Base-by-base conservation (phyloP, 345 rosid genomes). In the Psidium guajava region DNA sequence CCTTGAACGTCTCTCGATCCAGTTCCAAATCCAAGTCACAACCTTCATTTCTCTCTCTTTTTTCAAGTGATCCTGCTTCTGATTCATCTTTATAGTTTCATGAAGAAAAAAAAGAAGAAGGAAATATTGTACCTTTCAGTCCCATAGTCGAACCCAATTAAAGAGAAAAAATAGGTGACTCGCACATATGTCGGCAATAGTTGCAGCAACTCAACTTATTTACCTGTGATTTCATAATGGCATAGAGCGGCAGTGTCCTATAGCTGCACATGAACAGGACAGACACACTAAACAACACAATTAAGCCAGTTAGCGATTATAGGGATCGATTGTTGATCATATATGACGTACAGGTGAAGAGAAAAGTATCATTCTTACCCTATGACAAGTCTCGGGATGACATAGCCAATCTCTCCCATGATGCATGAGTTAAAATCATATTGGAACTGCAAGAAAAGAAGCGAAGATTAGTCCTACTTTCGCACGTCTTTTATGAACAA, bases 181-280 rank as follows among this genome's bases (percentile, higher is more conserved):
- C 61, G 11, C 36, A 10, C 24, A 32, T 64, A 15, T 32, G 24
- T 32, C 77, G 0, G 0, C 36, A 18, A 64, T 32, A 64, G 77
- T 15, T 0, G 24, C 36, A 0, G 74, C 28, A 61, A 61, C 44
- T 61, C 74, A 61, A 61, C 42, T 61, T 61, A 61, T 28, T 59
- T 77, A 96, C 99, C 93, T 94, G 98, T 32, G 96, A 28, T 61
- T 61, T 94, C 55, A 96, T 97, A 22, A 95, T 91, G 18, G 95
- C 98, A 40, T 96, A 96, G 24, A 96, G 94, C 0, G 99, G 98
- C 49, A 96, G 89, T 50, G 98, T 96, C 59, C 97, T 95, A 87
- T 93, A 95, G 86, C 98, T 94, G 87, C 98, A 94, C 8, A 94
- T 88, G 86, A 94, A 90, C 92, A 94, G 98, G 61, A 96, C 89